Conservation (phyloP, 2,329 filamentous ascomycete species). For the Mollisiaceae sp. region DNA sequence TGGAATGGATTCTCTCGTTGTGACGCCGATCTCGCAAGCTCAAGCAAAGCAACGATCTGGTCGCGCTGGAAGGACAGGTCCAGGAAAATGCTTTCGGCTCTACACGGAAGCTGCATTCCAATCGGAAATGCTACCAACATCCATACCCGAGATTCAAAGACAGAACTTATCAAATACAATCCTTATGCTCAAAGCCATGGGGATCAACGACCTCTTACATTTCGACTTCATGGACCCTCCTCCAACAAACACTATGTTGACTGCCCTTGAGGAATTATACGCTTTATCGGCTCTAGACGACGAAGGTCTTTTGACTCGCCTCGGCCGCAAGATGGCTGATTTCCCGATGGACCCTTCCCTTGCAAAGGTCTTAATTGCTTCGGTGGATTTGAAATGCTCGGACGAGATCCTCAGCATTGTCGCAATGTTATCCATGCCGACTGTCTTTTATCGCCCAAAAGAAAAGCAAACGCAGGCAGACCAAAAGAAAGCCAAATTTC, state of each 20-base stretch:
- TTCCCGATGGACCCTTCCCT: slow-evolving; percentile 97
- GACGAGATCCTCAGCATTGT: slow-evolving; percentile 96
- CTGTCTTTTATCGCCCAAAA: slow-evolving; percentile 92
- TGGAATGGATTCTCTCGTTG: slow-evolving; percentile 95
- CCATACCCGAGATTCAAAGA: slow-evolving; percentile 94
- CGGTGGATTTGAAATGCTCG: slow-evolving; percentile 85
- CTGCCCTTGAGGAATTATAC: slow-evolving; percentile 93
- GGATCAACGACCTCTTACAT: slow-evolving; percentile 94
- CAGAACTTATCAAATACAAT: slow-evolving; percentile 94
- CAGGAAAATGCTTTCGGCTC: slow-evolving; percentile 92
- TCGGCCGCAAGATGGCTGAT: slow-evolving; percentile 96
- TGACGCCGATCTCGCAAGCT: slow-evolving; percentile 95
- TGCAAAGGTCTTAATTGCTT: slow-evolving; percentile 87
- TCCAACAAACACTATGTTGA: slow-evolving; percentile 96
- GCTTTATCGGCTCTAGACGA: slow-evolving; percentile 91
- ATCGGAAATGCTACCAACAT: slow-evolving; percentile 94
- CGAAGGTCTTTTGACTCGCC: slow-evolving; percentile 88
- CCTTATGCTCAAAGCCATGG: slow-evolving; percentile 98
- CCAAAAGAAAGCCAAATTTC: slow-evolving; percentile 97
- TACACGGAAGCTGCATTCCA: slow-evolving; percentile 97
- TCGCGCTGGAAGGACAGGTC: slow-evolving; percentile 90
- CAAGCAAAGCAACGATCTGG: slow-evolving; percentile 95
- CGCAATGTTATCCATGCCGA: slow-evolving; percentile 86
- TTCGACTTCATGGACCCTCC: slow-evolving; percentile 99
- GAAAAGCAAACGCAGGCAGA: slow-evolving; percentile 97